Conservation (phyloP, 208 protist genomes). For the Crithidia bombi region DNA sequence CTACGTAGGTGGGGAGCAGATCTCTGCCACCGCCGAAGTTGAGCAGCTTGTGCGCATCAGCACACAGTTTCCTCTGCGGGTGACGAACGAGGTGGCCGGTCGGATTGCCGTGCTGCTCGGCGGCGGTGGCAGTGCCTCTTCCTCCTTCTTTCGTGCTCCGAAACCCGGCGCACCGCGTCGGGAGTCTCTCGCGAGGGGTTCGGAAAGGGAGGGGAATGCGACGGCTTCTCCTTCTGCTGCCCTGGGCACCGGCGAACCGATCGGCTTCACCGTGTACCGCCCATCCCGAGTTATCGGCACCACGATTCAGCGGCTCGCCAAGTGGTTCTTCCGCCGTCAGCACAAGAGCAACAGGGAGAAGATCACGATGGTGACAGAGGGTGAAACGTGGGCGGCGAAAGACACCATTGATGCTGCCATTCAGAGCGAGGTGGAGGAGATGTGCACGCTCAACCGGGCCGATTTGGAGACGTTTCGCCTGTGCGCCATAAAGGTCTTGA, state of each 20-base stretch:
- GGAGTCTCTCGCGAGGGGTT: neutral
- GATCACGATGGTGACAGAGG: conserved; percentile 64
- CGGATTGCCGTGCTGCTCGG: conserved; percentile 28
- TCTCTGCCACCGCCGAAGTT: conserved; percentile 34
- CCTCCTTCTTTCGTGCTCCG: neutral
- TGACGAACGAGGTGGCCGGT: conserved; percentile 27
- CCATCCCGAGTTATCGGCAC: conserved; percentile 45
- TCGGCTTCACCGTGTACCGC: conserved; percentile 29
- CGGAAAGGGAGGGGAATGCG: neutral
- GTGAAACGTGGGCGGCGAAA: conserved; percentile 70
- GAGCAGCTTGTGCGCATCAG: conserved; percentile 42
- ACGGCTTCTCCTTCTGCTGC: neutral
- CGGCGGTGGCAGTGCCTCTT: neutral
- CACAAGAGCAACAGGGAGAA: conserved; percentile 68
- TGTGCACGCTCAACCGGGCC: conserved; percentile 56
- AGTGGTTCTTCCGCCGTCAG: conserved; percentile 59
- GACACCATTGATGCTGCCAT: conserved; percentile 55
- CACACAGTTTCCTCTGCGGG: conserved; percentile 31
- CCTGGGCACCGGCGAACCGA: conserved; percentile 7
- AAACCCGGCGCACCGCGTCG: neutral
- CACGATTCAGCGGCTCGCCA: conserved; percentile 52
- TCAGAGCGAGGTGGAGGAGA: conserved; percentile 63
- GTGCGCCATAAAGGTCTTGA: conserved; percentile 23
- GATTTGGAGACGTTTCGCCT: conserved; percentile 42
- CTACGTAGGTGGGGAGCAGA: conserved; percentile 19